These are phyloP conservation scores for Piper longum DNA, from an alignment of 164 flowering plant genomes.

Conservation along the genomic window DNA sequence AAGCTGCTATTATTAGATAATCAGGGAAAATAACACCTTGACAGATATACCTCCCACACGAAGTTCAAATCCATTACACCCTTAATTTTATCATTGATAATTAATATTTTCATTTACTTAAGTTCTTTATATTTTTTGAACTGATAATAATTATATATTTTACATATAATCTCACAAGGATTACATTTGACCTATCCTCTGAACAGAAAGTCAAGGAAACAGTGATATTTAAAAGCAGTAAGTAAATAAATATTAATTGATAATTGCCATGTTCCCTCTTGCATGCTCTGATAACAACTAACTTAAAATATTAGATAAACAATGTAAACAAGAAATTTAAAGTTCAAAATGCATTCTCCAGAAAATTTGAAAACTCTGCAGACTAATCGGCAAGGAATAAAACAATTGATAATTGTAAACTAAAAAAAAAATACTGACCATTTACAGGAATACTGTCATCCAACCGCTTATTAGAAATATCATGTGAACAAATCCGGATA, in stretches of 20 bases:
- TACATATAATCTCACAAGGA: too few relatives aligned
- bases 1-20: not conserved
- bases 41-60: not conserved
- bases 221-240: too few relatives aligned
- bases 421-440: constrained; percentile 27
- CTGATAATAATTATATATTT: too few relatives aligned
- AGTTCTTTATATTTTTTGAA: too few relatives aligned
- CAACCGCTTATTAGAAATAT: constrained; percentile 68
- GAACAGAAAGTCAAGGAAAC: too few relatives aligned
- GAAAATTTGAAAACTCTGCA: not conserved
- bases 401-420: not conserved
- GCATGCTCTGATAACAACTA: too few relatives aligned
- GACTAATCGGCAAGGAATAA: not conserved
- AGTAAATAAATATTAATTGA: too few relatives aligned
- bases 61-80: not conserved
- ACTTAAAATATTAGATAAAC: too few relatives aligned
- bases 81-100: too few relatives aligned
- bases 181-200: too few relatives aligned
- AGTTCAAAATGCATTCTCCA: not conserved
- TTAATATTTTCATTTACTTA: too few relatives aligned
- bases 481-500: constrained; percentile 55
- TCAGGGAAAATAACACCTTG: not conserved
- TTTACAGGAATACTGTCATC: constrained; percentile 35
- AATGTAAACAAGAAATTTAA: not conserved
- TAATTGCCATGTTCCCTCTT: too few relatives aligned